Evolutionary conservation across 1,284 basidiomycete species (phyloP).

Genomic region (Trichosporon ovoides): DNA sequence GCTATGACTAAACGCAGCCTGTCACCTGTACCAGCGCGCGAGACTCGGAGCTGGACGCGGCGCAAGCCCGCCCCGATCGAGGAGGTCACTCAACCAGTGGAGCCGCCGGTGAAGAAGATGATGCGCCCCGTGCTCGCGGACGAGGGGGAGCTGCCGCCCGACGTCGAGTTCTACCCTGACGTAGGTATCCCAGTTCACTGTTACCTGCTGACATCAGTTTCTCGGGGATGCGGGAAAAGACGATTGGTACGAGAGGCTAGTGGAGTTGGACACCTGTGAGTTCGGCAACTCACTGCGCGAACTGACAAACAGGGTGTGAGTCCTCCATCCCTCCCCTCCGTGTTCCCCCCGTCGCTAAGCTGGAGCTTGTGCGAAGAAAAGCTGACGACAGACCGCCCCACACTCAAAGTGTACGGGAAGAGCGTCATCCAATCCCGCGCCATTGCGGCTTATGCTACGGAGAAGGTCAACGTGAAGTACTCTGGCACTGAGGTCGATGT

Average conservation of each 20-base stretch:
- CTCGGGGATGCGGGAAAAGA: slow-evolving; percentile 16
- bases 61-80: neutral
- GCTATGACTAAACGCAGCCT: neutral
- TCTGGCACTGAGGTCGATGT: slow-evolving; percentile 50
- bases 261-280: slow-evolving; percentile 48
- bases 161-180: neutral
- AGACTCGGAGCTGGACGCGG: neutral
- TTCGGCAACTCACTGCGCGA: neutral
- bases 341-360: too few relatives aligned
- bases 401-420: slow-evolving; percentile 55
- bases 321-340: too few relatives aligned
- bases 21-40: neutral
- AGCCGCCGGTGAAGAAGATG: neutral
- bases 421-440: slow-evolving; percentile 52
- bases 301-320: slow-evolving; percentile 31
- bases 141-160: neutral
- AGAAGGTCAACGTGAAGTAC: slow-evolving; percentile 49
- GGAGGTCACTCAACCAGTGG: neutral
- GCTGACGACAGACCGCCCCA: slow-evolving; percentile 49
- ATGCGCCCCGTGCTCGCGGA: neutral
- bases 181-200: neutral
- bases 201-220: slow-evolving; percentile 11
- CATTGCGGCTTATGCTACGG: slow-evolving; percentile 53
- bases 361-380: too few relatives aligned
- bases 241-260: slow-evolving; percentile 49